Evolutionary conservation across 2,329 filamentous ascomycete genomes (phyloP), one percentile per base, ranked within the genome.

Genomic region (Chrysoporthe austroafricana): DNA sequence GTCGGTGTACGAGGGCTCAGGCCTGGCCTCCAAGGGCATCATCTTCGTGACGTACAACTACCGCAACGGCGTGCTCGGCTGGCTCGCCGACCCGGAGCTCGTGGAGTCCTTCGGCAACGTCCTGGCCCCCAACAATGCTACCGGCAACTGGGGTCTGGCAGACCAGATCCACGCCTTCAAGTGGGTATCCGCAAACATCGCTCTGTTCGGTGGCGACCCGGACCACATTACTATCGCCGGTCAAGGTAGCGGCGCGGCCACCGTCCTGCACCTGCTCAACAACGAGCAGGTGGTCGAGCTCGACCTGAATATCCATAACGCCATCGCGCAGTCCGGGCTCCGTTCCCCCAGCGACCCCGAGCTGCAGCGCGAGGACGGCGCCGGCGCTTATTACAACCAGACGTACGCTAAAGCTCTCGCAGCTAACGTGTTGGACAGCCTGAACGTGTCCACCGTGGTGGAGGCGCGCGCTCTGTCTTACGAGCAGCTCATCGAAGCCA

Each of bases 31-130:
- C 63, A 88, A 88, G 0, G 84, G 85, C 21, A 88, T 93, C 36
- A 79, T 94, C 0, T 86, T 93, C 0, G 90, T 94, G 1, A 89
- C 84, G 16, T 86, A 92, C 77, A 94, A 93, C 77, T 94, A 94
- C 74, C 88, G 91, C 6, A 90, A 94, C 14, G 91, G 91, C 0
- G 84, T 86, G 0, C 93, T 88, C 71, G 91, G 92, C 0, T 94
- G 93, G 74, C 81, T 94, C 11, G 86, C 87, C 1, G 82, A 87
- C 65, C 79, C 85, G n/a, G 84, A 90, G 72, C 73, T 71, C 71
- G 44, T 18, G 4, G 63, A 64, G 16, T 16, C 21, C 6, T 61
- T 36, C 18, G 58, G 18, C n/a, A 14, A 61, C 16, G n/a, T 14
- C 8, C 9, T 2, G 39, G 58, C 21, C 21, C 42, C 39, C n/a